phyloP scores from a whole-genome alignment of 2,329 filamentous ascomycete genomes.

The Ceratocystiopsis minuta region DNA sequence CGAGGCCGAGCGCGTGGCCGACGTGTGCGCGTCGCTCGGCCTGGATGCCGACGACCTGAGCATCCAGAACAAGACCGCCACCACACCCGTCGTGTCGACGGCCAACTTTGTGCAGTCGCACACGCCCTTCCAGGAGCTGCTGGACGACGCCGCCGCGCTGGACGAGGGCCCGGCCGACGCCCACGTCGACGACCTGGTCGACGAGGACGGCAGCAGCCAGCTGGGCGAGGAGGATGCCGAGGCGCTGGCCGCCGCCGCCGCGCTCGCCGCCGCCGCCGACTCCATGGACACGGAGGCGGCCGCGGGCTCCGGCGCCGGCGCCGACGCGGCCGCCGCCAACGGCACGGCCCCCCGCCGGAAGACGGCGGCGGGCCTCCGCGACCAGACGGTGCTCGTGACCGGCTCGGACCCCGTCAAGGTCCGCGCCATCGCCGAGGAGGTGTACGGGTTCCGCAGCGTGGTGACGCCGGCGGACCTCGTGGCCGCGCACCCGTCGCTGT shows the following conservation, averaged over 20 bases:
- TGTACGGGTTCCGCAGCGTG: constrained; percentile 62
- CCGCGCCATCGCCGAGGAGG: constrained; percentile 50
- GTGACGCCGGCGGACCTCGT: constrained; percentile 77
- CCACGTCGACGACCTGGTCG: constrained; percentile 4
- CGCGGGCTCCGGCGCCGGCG: neutral
- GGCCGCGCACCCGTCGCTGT: constrained; percentile 53
- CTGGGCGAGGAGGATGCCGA: constrained; percentile 2
- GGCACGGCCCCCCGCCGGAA: too few relatives aligned
- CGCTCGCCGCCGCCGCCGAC: too few relatives aligned
- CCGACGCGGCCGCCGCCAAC: too few relatives aligned
- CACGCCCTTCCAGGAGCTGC: constrained; percentile 65
- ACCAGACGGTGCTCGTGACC: constrained; percentile 57
- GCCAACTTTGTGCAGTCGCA: constrained; percentile 76
- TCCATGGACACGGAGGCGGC: too few relatives aligned
- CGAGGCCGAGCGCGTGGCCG: constrained; percentile 54
- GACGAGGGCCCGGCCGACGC: neutral
- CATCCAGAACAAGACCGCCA: constrained; percentile 56
- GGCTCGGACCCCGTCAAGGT: constrained; percentile 52
- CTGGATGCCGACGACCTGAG: constrained; percentile 55
- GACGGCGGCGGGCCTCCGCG: constrained; percentile 25
- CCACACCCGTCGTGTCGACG: constrained; percentile 44
- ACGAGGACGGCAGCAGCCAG: neutral
- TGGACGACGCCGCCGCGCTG: constrained; percentile 6
- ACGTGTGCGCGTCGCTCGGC: constrained; percentile 46
- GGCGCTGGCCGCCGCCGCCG: constrained; percentile 1